Conservation (phyloP, 805 yeast genomes). For the Wickerhamiella allomyrinae region DNA sequence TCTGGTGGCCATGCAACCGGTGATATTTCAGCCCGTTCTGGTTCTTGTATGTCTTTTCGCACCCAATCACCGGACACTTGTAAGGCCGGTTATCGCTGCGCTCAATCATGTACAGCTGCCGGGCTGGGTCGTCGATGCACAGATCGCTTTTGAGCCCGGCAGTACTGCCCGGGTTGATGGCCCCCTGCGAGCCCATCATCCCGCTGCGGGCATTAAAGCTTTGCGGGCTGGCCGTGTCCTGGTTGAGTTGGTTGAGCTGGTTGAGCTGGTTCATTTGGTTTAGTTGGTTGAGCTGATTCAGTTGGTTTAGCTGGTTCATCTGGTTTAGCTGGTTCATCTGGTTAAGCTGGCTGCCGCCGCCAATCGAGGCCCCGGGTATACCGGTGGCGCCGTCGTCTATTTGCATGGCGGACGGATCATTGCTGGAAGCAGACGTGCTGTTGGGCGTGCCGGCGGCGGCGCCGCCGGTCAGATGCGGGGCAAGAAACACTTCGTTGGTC, state of each 20-base stretch:
- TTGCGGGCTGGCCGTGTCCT: not conserved
- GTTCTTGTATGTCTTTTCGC: conserved; percentile 93
- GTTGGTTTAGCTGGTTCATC: not conserved
- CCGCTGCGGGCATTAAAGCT: not conserved
- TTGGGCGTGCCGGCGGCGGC: not conserved
- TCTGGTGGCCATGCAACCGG: conserved; percentile 91
- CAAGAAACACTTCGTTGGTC: conserved; percentile 79
- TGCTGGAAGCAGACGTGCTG: not conserved
- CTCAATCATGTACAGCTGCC: conserved; percentile 85
- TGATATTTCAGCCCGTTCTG: conserved; percentile 96
- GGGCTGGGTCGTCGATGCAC: conserved; percentile 93
- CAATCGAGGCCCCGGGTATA: too few relatives aligned
- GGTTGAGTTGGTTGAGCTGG: not conserved
- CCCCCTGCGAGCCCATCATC: not conserved
- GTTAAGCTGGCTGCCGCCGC: not conserved
- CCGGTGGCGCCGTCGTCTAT: too few relatives aligned
- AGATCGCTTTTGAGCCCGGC: conserved; percentile 44
- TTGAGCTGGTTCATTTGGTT: not conserved
- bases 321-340: not conserved
- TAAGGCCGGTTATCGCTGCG: conserved; percentile 87
- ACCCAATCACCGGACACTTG: conserved; percentile 95
- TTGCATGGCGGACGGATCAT: too few relatives aligned
- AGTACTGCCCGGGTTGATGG: not conserved
- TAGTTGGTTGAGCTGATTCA: not conserved
- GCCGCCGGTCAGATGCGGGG: conserved; percentile 10